Percentiles rank a stretch among this genome's conserved stretches.
phyloP scores from a whole-genome alignment of 495 filamentous ascomycete genomes.

The Penicillium pulvis region DNA sequence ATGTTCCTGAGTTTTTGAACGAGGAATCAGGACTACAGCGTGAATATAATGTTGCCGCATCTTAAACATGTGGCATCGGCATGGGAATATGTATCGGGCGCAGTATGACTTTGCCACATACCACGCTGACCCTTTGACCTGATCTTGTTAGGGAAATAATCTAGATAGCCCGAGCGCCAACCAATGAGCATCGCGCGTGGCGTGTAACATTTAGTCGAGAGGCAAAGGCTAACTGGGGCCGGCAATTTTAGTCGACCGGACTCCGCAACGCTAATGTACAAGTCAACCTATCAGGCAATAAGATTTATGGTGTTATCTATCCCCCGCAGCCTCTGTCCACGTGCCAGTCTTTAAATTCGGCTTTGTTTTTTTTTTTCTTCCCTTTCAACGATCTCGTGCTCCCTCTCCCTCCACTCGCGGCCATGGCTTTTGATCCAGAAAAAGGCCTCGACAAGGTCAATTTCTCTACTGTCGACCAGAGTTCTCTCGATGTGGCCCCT shows the following conservation, averaged over 20 bases:
- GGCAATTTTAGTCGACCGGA: background rate
- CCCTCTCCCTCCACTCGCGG: background rate
- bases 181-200: background rate
- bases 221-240: background rate
- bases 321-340: background rate
- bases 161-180: background rate
- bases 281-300: background rate
- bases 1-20: too few relatives aligned
- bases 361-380: background rate
- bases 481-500: background rate
- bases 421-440: conserved; percentile 16
- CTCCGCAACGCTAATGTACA: background rate
- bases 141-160: background rate
- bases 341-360: background rate
- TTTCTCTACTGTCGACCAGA: conserved; percentile 11
- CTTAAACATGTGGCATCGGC: too few relatives aligned
- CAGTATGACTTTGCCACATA: background rate
- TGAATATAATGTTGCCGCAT: too few relatives aligned
- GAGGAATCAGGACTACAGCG: too few relatives aligned
- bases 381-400: background rate
- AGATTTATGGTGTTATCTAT: background rate
- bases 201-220: background rate
- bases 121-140: background rate
- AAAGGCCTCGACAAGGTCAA: conserved; percentile 14
- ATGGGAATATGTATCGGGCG: background rate